Evolutionary conservation across 352 stramenopile species (phyloP), one percentile per base, ranked within the genome.

Genomic region (Pythium phragmitis): DNA sequence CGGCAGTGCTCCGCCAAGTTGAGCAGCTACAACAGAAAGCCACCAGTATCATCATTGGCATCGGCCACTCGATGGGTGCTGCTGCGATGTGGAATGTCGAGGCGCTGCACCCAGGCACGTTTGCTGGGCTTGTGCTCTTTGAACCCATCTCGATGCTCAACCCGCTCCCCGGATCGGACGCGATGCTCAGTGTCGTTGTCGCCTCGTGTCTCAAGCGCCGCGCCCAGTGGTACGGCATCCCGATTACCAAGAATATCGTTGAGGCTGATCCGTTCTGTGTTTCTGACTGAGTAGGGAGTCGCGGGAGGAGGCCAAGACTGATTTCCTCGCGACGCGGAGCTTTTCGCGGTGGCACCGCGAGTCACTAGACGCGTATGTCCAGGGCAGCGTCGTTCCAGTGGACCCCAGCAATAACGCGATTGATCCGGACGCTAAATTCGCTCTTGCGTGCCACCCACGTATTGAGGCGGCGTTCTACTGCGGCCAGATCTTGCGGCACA

Each of bases 261-360:
- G 26, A 30, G 26, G 26, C 26, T 30, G 26, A 30, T 30, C 26
- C 26, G 26, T 30, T 30, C 26, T 30, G 4, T 30, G 26, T 30
- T 30, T 21, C 34, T 49, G 12, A 26, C 30, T 45, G 33, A 28
- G 17, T 33, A 68, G 61, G 61, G 37, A 68, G 8, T 57, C 52
- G 13, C 2, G 51, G 6, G 52, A 63, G 48, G 43, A 68, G 19
- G 52, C 52, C 62, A 14, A 59, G 47, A 46, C 23, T 21, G 46
- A 70, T 65, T 45, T 85, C 74, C 42, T 21, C 68, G 14, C 48
- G 57, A 49, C 56, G 48, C 59, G 68, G n/a, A 75, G 75, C 50
- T 82, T 81, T 50, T 50, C 63, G 7, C 60, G 65, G 12, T 85
- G 72, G 74, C 67, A 85, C 41, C 72, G 70, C 33, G 77, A 82